Conservation (phyloP, 2,329 filamentous ascomycete species). For the Fusarium floridanum region DNA sequence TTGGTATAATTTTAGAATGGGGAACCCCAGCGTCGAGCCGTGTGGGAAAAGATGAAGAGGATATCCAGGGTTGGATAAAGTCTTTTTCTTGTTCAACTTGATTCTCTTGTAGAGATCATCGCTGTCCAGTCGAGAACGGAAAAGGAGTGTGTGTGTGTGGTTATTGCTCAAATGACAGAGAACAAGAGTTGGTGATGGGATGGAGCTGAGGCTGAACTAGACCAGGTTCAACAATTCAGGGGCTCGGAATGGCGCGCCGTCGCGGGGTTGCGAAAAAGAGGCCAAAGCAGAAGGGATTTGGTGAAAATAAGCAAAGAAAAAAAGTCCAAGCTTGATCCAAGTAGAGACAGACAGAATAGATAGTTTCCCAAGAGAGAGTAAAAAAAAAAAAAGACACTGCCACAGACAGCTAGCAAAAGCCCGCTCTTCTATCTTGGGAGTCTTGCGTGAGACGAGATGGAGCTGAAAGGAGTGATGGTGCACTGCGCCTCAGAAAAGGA, state of each 20-base stretch:
- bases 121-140: not conserved
- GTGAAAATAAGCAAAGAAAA: constrained; percentile 17
- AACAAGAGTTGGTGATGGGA: not conserved
- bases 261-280: constrained; percentile 24
- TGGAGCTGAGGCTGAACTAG: constrained; percentile 14
- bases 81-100: not conserved
- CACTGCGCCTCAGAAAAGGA: constrained; percentile 15
- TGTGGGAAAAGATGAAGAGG: not conserved
- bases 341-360: not conserved
- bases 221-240: constrained; percentile 31
- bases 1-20: constrained; percentile 37
- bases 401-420: constrained; percentile 29
- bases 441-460: constrained; percentile 4
- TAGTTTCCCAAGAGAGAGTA: not conserved
- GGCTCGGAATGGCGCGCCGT: constrained; percentile 35
- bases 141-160: not conserved
- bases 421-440: constrained; percentile 10
- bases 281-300: constrained; percentile 10
- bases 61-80: not conserved
- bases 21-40: not conserved
- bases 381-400: constrained; percentile 12
- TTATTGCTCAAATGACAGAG: not conserved
- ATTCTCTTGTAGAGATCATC: constrained; percentile 6
- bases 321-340: constrained; percentile 6
- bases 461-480: constrained; percentile 6